A percentile compares a stretch with the other conserved stretches of the same genome.
Conservation (phyloP, 2,329 filamentous ascomycete genomes). For the Monosporascus sp. region DNA sequence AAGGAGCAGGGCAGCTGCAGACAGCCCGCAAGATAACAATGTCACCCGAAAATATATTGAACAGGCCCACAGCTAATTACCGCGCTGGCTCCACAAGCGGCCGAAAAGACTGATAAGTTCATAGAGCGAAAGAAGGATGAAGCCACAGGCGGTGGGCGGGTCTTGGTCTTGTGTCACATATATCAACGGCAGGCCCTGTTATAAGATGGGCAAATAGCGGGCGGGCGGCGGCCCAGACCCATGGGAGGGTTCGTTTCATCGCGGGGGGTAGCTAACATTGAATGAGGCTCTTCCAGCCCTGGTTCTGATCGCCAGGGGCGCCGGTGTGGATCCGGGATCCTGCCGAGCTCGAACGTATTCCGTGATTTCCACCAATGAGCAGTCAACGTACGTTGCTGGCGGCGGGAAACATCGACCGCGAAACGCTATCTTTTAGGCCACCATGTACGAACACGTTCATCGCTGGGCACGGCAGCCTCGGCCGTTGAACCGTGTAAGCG, state of each 20-base stretch:
- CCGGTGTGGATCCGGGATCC: neutral
- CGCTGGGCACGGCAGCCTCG: neutral
- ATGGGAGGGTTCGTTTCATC: neutral
- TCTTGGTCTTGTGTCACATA: no score
- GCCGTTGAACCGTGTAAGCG: neutral
- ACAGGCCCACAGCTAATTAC: no score
- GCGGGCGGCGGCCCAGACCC: no score
- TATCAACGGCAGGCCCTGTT: no score
- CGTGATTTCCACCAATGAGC: neutral
- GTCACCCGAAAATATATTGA: no score
- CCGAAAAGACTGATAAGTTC: no score
- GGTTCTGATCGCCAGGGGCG: neutral
- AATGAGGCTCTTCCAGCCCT: neutral
- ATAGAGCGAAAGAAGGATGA: no score
- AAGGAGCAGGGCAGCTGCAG: no score
- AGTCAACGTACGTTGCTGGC: neutral
- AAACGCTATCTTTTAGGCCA: neutral
- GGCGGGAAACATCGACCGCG: neutral
- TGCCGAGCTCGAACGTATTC: neutral
- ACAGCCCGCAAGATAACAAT: no score
- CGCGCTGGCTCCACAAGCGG: no score
- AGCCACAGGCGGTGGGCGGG: no score
- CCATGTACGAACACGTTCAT: neutral
- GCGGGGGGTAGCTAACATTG: neutral
- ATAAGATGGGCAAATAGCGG: no score